Percentiles rank a stretch among this genome's conserved stretches.
Evolutionary conservation across 1,139 yeast genomes (phyloP).

Genomic region (Kurtzmaniella natalensis): DNA sequence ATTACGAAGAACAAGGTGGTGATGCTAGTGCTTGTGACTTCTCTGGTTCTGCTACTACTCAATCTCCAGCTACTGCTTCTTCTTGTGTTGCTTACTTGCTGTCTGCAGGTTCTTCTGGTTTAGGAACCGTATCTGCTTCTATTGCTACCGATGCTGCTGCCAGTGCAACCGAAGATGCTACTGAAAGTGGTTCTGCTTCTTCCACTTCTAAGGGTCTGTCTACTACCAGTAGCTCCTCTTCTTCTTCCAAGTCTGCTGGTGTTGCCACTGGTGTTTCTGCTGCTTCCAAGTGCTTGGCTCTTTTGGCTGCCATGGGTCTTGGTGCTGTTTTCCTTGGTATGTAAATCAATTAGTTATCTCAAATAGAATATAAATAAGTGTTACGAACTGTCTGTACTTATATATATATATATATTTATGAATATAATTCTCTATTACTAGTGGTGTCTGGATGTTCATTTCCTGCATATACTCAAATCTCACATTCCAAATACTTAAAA

Average conservation of each 20-base stretch:
- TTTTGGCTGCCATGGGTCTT: conserved; percentile 4
- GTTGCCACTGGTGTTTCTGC: conserved; percentile 2
- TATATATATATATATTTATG: not conserved
- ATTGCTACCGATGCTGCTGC: conserved; percentile 21
- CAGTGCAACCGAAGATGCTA: conserved; percentile 4
- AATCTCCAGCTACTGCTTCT: conserved; percentile 47
- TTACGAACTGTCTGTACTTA: too few species aligned
- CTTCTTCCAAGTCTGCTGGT: conserved; percentile 2
- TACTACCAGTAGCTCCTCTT: conserved; percentile 7
- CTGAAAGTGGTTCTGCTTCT: conserved; percentile 5
- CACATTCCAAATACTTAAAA: too few species aligned
- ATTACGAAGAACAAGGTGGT: conserved; percentile 47
- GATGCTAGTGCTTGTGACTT: conserved; percentile 57
- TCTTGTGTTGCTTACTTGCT: conserved; percentile 43
- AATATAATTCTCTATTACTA: not conserved
- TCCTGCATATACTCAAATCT: too few species aligned
- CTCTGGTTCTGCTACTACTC: conserved; percentile 55
- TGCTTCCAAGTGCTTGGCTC: conserved; percentile 3
- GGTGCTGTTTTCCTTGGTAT: conserved; percentile 5
- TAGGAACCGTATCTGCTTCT: conserved; percentile 33
- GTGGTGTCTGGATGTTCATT: too few species aligned
- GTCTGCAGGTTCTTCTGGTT: conserved; percentile 38
- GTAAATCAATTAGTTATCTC: too few species aligned
- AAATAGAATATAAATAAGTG: too few species aligned
- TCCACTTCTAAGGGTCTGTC: too few species aligned